Conservation (phyloP, 345 rosid genomes). For the Citrus reticulata region DNA sequence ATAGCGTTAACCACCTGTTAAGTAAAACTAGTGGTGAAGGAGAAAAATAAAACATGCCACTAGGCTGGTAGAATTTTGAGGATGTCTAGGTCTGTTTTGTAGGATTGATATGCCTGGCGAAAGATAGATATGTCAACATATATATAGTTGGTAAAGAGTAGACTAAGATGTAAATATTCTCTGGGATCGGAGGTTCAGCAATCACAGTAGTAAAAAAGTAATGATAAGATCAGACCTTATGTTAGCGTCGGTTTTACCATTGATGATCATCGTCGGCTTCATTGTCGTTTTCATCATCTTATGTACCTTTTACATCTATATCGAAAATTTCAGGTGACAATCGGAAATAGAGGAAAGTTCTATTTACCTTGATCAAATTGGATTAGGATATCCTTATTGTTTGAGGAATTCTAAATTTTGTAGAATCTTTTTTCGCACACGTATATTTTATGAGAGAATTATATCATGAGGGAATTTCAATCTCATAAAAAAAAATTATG, state of each 20-base stretch:
- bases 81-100: not conserved
- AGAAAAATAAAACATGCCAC: not conserved
- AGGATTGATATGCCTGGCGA: not conserved
- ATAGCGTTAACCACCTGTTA: not conserved
- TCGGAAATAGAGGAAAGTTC: too few relatives aligned
- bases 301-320: too few relatives aligned
- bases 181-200: not conserved
- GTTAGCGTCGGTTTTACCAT: not conserved
- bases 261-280: not conserved
- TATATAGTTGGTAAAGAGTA: not conserved
- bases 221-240: not conserved
- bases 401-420: too few relatives aligned
- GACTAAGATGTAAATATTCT: not conserved
- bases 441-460: too few relatives aligned
- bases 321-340: not conserved
- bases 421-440: too few relatives aligned
- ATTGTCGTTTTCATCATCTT: too few relatives aligned
- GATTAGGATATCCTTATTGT: too few relatives aligned
- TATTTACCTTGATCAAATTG: too few relatives aligned
- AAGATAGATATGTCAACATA: not conserved
- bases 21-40: not conserved
- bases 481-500: too few relatives aligned
- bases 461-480: too few relatives aligned
- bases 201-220: not conserved
- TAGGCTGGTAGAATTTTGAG: not conserved